Base-by-base conservation (phyloP, 2,329 filamentous ascomycete species). In the Ophiostoma piceae region DNA sequence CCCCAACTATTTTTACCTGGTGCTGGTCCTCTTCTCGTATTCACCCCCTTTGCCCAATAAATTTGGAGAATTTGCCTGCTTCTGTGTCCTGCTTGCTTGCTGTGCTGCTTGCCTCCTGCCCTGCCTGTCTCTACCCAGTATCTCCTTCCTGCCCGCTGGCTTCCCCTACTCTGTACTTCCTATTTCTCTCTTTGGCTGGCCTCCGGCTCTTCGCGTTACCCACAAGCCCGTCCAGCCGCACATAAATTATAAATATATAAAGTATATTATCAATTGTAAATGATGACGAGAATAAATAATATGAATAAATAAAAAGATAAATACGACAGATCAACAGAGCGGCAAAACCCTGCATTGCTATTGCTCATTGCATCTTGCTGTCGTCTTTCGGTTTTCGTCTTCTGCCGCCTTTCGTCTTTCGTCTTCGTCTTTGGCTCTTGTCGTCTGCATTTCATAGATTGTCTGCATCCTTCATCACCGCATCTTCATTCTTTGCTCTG, bases 351-450 rank as follows among this genome's bases (percentile, higher is more conserved):
- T 70, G n/a, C 43, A 47, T 47, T 47, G 16, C 16, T 47, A 47
- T 47, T 47, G 43, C 43, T 47, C 43, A 47, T 47, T 47, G 19
- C 51, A n/a, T 67, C 41, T 60, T 47, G n/a, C 57, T 37, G 22
- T 68, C 26, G 67, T 26, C 54, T 19, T 69, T 69, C 43, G 37
- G 19, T 35, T 43, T 47, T 22, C 29, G 43, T 57, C 41, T 66
- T 67, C 57, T 7, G 14, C 57, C 32, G 32, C 14, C 35, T 35
- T 35, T 35, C 57, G 26, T 60, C 57, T 60, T 41, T 29, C 43
- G 43, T 71, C 67, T n/a, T 54, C 16, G 60, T 66, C 47, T 64
- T 54, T 57, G 37, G 65, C 29, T 65, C 12, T 65, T 26, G 32
- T 39, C 32, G 14, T 37, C 14, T 37, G 29, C 2, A 16, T 65